A percentile compares a stretch with the other conserved stretches of the same genome.
phyloP scores from a whole-genome alignment of 1,284 basidiomycete species.

The Sanghuangporus baumii region DNA sequence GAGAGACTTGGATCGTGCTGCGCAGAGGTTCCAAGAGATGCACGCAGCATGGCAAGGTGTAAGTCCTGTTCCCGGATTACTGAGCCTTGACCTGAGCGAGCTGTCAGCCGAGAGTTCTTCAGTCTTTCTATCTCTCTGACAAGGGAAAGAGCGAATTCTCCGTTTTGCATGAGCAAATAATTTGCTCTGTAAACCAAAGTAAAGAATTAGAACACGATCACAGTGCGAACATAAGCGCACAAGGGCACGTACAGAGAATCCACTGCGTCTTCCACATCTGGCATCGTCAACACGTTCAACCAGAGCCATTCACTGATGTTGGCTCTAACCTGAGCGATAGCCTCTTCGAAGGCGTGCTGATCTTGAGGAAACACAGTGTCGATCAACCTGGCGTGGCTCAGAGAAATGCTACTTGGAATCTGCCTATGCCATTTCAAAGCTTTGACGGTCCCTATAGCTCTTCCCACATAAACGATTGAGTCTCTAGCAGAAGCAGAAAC shows the following conservation, averaged over 20 bases:
- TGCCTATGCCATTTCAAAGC: constrained; percentile 74
- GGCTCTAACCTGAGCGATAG: constrained; percentile 64
- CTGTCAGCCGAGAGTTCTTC: constrained; percentile 67
- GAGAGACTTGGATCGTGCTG: constrained; percentile 74
- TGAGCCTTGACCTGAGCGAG: constrained; percentile 54
- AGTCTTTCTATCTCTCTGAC: constrained; percentile 80
- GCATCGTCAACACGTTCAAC: constrained; percentile 79
- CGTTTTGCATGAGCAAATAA: constrained; percentile 85
- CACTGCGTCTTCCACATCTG: constrained; percentile 74
- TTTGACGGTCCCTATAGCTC: constrained; percentile 81
- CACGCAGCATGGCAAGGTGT: constrained; percentile 73
- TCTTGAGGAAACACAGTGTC: constrained; percentile 67
- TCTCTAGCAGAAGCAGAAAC: constrained; percentile 67
- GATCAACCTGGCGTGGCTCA: constrained; percentile 59
- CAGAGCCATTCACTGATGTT: constrained; percentile 88
- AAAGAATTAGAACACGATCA: constrained; percentile 16
- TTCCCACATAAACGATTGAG: constrained; percentile 81
- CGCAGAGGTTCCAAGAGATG: constrained; percentile 79
- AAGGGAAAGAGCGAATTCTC: constrained; percentile 77
- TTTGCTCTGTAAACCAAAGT: constrained; percentile 47
- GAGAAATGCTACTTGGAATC: constrained; percentile 59
- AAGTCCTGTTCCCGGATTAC: constrained; percentile 86
- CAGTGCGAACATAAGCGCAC: constrained; percentile 5
- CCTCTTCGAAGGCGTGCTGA: constrained; percentile 67
- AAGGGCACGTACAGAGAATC: constrained; percentile 53